phyloP scores from a whole-genome alignment of 176 grass and related monocot species.

The Paspalum notatum region DNA sequence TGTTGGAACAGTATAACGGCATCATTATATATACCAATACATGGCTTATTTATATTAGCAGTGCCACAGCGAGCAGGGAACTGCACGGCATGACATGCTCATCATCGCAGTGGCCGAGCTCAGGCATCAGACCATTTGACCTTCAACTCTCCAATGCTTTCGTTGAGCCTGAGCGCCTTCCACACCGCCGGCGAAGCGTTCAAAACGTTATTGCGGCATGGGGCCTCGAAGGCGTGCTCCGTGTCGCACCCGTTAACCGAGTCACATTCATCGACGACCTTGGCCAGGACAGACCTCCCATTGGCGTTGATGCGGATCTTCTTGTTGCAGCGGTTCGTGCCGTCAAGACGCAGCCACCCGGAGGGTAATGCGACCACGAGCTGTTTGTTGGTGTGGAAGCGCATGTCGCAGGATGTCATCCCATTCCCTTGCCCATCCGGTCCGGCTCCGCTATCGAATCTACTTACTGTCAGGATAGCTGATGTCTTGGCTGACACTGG shows the following conservation, averaged over 20 bases:
- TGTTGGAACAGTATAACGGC: too few species aligned
- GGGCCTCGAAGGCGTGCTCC: conserved; percentile 44
- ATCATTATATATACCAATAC: not conserved
- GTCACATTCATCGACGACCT: conserved; percentile 67
- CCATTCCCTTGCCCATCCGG: not conserved
- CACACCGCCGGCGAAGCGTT: conserved; percentile 53
- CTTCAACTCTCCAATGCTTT: conserved; percentile 12
- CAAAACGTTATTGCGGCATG: conserved; percentile 53
- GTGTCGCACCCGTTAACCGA: conserved; percentile 44
- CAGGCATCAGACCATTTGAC: conserved; percentile 52
- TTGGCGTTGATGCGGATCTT: conserved; percentile 48
- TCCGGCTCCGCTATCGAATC: conserved; percentile 22
- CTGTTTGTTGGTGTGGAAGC: conserved; percentile 41
- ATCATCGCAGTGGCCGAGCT: not conserved
- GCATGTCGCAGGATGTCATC: conserved; percentile 38
- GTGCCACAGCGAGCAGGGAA: not conserved
- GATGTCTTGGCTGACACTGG: conserved; percentile 36
- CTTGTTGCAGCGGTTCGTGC: conserved; percentile 42
- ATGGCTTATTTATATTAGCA: not conserved
- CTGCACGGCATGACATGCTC: not conserved
- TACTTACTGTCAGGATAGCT: conserved; percentile 41
- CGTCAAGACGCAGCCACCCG: conserved; percentile 45
- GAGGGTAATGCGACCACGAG: conserved; percentile 50
- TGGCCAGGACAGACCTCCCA: conserved; percentile 49
- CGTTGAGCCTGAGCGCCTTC: conserved; percentile 47